phyloP scores from a whole-genome alignment of 164 flowering plant species.

The Santalum album region DNA sequence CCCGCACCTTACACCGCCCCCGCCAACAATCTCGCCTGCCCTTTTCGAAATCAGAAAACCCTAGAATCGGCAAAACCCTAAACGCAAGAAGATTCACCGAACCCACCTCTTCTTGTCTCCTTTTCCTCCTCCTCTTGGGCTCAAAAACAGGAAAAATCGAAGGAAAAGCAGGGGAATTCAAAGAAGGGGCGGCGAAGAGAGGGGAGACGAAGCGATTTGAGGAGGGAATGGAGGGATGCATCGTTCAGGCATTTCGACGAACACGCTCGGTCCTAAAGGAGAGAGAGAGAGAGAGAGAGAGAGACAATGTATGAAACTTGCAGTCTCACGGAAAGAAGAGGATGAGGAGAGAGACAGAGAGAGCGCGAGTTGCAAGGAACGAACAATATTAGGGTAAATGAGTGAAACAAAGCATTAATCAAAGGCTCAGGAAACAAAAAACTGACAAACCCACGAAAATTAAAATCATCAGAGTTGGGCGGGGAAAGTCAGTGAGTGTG shows the following conservation, averaged over 20 bases:
- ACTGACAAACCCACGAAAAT: too few species aligned
- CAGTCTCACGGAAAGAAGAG: neutral
- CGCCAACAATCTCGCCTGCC: neutral
- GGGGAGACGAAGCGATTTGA: conserved; percentile 7
- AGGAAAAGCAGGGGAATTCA: conserved; percentile 2
- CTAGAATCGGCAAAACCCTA: neutral
- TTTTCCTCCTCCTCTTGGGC: neutral
- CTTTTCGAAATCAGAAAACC: conserved; percentile 8
- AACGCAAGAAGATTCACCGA: neutral
- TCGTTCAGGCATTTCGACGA: conserved; percentile 66
- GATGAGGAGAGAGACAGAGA: neutral
- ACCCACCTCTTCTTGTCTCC: neutral
- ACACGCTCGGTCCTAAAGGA: too few species aligned
- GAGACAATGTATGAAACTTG: neutral
- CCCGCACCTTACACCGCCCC: conserved; percentile 27
- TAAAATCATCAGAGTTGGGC: too few species aligned
- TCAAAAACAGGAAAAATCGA: neutral
- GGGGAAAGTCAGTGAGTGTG: too few species aligned
- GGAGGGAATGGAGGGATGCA: conserved; percentile 23
- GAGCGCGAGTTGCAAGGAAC: conserved; percentile 8
- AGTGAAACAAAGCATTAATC: too few species aligned
- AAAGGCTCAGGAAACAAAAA: too few species aligned
- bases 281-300: too few species aligned
- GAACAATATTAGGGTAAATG: too few species aligned
- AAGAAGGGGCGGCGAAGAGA: neutral